Base-by-base conservation (phyloP, 345 rosid genomes). In the Trapa bicornis region DNA sequence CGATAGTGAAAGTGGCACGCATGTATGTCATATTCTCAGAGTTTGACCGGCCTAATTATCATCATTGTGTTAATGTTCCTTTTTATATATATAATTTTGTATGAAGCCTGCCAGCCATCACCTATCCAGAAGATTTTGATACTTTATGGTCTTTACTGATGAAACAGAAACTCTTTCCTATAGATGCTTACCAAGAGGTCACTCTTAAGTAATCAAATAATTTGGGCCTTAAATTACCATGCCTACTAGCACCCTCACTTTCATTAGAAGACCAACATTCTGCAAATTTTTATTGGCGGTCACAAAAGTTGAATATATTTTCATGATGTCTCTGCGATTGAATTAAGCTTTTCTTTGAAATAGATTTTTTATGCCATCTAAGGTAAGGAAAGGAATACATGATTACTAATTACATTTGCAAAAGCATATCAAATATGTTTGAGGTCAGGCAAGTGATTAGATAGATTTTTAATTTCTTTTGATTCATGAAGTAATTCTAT, bases 1-100 rank as follows among this genome's bases (percentile, higher is more conserved):
- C 66, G 92, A 89, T 69, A 78, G 80, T 72, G 92, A 86, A 47
- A 86, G 92, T 81, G 96, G 87, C 70, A 85, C 87, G 65, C 89
- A 89, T 90, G 96, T 89, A 78, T 35, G 16, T 14, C 36, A 41
- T 29, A n/a, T 65, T 43, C 15, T 63, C 6, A 65, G 16, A 43
- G 37, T 4, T 41, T 65, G 67, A 38, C 35, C 42, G 67, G 6
- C 56, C 56, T 16, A 50, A 2, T 5, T 50, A 1, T 50, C 22
- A 6, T 45, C 2, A 11, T 45, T 45, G 48, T 13, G 12, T 13
- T 45, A 45, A 45, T 50, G 22, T 50, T 50, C 4, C 56, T 29
- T 50, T 1, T 15, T 14, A 2, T 15, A 50, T 50, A 50, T 50
- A 50, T 50, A 50, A 50, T 50, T 3, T 57, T 57, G 37, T 14